Evolutionary conservation across 768 basidiomycete species (phyloP), one percentile per base, ranked within the genome.

Genomic region (Lactarius tabidus): DNA sequence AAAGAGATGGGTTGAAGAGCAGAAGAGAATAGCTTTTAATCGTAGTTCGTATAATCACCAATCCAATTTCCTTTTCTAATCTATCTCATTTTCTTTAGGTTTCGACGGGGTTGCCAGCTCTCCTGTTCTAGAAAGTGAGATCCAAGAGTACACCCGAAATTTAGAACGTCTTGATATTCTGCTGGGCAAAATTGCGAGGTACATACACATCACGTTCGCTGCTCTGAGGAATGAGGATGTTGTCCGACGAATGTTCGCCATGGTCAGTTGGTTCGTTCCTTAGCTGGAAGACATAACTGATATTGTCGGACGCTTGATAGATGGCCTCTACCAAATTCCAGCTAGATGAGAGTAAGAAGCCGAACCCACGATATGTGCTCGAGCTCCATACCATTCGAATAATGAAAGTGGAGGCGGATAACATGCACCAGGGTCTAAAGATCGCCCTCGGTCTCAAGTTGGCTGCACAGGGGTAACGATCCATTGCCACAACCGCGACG

Each of bases 321-420:
- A 63, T 62, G 55, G 57, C 59, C 41, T 60, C 66, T 10, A 41
- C 65, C 7, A 67, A 58, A 57, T 28, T 18, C 51, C 68, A 69
- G 62, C 28, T 63, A 20, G 58, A 64, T 8, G 62, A 69, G 36
- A n/a, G 59, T 14, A 48, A 60, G 28, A 67, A 52, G 14, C 43
- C 54, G 1, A 64, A 63, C 18, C 68, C 68, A 3, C 66, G 68
- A 51, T 67, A 57, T 20, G 41, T 69, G 2, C 62, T 69, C 4
- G 68, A 69, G 31, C 66, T 69, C 20, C 66, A 69, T 52, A 67
- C 66, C 6, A 66, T 69, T 35, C 68, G 68, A 14, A 52, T 53
- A 29, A 69, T 69, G 68, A 67, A 63, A 29, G 62, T 63, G 31
- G 66, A 69, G 38, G 66, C 62, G 20, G 61, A 63, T 35, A 67